Evolutionary conservation across 352 stramenopile genomes (phyloP).

Genomic region (Phytophthora foliorum): DNA sequence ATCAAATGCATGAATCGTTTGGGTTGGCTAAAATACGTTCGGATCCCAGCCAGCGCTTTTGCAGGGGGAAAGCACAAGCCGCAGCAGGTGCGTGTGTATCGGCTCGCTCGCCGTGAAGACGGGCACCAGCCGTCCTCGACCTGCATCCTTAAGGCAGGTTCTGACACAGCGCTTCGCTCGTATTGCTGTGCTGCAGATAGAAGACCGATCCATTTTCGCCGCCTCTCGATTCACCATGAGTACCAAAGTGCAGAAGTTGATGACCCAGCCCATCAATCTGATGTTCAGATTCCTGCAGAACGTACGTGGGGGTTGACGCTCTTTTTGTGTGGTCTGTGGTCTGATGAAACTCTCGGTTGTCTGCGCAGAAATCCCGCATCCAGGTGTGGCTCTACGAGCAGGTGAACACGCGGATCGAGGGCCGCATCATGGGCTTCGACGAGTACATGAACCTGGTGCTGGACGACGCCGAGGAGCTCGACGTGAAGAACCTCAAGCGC

Average conservation of each 20-base stretch:
- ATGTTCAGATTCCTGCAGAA: constrained; percentile 99
- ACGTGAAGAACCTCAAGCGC: constrained; percentile 95
- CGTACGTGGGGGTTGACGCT: constrained; percentile 54
- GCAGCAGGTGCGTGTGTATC: constrained; percentile 14
- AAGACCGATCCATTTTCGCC: constrained; percentile 18
- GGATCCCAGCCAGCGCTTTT: constrained; percentile 44
- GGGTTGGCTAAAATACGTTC: constrained; percentile 37
- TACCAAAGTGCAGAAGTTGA: constrained; percentile 98
- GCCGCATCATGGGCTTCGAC: constrained; percentile 98
- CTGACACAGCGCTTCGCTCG: constrained; percentile 1
- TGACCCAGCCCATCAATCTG: constrained; percentile 99
- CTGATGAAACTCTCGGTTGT: constrained; percentile 23
- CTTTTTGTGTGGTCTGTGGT: not conserved
- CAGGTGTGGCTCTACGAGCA: constrained; percentile 99
- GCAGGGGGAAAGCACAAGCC: constrained; percentile 24
- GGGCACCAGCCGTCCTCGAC: not conserved
- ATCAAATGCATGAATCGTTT: not conserved
- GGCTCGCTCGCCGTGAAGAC: not conserved
- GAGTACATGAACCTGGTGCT: constrained; percentile 99
- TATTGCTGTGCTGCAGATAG: constrained; percentile 21
- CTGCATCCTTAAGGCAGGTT: too few relatives aligned
- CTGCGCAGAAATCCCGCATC: constrained; percentile 93
- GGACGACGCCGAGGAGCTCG: constrained; percentile 98
- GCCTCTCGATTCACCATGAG: constrained; percentile 66
- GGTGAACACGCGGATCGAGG: constrained; percentile 98